Conservation (phyloP, 2,329 filamentous ascomycete genomes). For the Colletotrichum phormii region DNA sequence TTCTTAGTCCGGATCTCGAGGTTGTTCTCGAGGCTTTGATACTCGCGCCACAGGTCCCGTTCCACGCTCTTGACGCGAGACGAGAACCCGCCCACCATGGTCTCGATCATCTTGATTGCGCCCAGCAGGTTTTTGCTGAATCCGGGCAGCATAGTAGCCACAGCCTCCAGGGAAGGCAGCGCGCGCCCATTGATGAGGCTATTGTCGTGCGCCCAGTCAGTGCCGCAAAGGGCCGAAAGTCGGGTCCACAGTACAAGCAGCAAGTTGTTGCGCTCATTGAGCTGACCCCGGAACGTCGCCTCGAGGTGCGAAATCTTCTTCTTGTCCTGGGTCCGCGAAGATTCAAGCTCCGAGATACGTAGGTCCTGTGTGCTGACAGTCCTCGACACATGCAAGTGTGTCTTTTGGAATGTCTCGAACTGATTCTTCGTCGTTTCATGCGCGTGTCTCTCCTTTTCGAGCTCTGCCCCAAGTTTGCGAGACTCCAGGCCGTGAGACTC, state of each 20-base stretch:
- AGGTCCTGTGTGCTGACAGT: constrained; percentile 88
- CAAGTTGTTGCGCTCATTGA: constrained; percentile 89
- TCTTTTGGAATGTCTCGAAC: constrained; percentile 89
- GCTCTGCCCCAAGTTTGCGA: constrained; percentile 84
- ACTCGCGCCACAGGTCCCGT: constrained; percentile 89
- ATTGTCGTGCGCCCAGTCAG: constrained; percentile 92
- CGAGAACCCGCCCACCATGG: constrained; percentile 81
- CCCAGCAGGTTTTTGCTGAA: constrained; percentile 91
- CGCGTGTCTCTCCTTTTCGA: constrained; percentile 89
- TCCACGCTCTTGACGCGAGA: constrained; percentile 86
- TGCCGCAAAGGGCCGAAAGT: constrained; percentile 85
- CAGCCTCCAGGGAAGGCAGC: constrained; percentile 85
- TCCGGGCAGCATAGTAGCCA: constrained; percentile 85
- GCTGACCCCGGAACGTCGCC: constrained; percentile 84
- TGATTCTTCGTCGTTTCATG: constrained; percentile 89
- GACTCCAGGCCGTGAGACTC: constrained; percentile 91
- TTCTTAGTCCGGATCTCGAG: constrained; percentile 85
- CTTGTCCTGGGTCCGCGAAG: constrained; percentile 80
- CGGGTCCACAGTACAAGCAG: constrained; percentile 91
- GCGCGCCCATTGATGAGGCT: constrained; percentile 88
- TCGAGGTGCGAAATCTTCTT: constrained; percentile 82
- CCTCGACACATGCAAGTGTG: constrained; percentile 86
- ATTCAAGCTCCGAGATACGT: constrained; percentile 87
- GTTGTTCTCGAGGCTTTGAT: constrained; percentile 84
- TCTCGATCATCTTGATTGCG: constrained; percentile 89